Evolutionary conservation across 1,284 basidiomycete species (phyloP).

Genomic region (Ustilago trichophora): DNA sequence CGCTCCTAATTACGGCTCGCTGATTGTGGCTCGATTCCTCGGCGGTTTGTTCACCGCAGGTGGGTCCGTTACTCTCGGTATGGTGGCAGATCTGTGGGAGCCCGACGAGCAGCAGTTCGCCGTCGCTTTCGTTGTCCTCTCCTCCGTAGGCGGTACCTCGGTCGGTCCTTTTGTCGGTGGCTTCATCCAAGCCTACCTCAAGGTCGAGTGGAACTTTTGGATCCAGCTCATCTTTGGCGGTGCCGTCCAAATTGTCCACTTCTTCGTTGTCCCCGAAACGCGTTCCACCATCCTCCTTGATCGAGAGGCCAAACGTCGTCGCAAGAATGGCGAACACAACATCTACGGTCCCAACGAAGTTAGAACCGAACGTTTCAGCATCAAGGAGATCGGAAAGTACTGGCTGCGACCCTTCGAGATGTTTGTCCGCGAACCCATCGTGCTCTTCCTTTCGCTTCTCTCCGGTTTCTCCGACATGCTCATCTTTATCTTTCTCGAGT

Average conservation of each 20-base stretch:
- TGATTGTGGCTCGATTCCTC: constrained; percentile 64
- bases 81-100: constrained; percentile 67
- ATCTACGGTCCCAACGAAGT: constrained; percentile 68
- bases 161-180: constrained; percentile 64
- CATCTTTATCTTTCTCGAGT: constrained; percentile 69
- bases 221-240: constrained; percentile 68
- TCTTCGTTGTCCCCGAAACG: constrained; percentile 68
- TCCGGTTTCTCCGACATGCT: constrained; percentile 68
- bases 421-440: constrained; percentile 68
- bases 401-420: constrained; percentile 67
- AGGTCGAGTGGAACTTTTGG: constrained; percentile 67
- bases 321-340: constrained; percentile 66
- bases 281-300: constrained; percentile 67
- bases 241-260: constrained; percentile 67
- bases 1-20: constrained; percentile 62
- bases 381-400: constrained; percentile 64
- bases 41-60: constrained; percentile 67
- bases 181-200: constrained; percentile 46
- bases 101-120: constrained; percentile 65
- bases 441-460: constrained; percentile 67
- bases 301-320: constrained; percentile 66
- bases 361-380: constrained; percentile 64
- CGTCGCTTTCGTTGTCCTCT: constrained; percentile 64
- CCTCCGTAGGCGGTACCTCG: constrained; percentile 62
- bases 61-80: constrained; percentile 68